Evolutionary conservation across 768 basidiomycete genomes (phyloP).

Genomic region (Lyophyllum semitale): DNA sequence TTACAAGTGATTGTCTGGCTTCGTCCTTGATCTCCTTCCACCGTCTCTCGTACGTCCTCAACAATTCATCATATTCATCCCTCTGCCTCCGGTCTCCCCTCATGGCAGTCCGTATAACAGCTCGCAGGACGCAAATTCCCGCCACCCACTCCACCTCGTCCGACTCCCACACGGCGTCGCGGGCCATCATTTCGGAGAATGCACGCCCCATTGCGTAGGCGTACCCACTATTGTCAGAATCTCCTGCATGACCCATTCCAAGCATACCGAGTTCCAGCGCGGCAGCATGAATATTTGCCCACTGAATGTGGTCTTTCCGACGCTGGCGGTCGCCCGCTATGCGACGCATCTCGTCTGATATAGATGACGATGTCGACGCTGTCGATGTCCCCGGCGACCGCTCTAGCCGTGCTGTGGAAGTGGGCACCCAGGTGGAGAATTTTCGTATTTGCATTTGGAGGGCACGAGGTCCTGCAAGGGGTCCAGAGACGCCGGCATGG

Average conservation of each 20-base stretch:
- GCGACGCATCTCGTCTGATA: constrained; percentile 59
- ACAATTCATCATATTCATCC: constrained; percentile 54
- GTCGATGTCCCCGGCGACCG: constrained; percentile 15
- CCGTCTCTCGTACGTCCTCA: constrained; percentile 59
- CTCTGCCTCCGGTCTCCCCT: constrained; percentile 47
- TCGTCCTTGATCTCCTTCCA: constrained; percentile 77
- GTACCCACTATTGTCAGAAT: constrained; percentile 43
- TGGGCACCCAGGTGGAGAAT: constrained; percentile 53
- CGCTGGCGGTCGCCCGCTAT: constrained; percentile 61
- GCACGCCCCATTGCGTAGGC: constrained; percentile 44
- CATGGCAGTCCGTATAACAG: constrained; percentile 56
- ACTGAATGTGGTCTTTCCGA: constrained; percentile 64
- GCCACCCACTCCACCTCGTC: constrained; percentile 74
- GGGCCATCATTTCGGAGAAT: constrained; percentile 60
- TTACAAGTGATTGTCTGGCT: constrained; percentile 60
- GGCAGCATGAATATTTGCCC: constrained; percentile 67
- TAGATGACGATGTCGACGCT: constrained; percentile 22
- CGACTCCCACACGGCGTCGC: constrained; percentile 67
- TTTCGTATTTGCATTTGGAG: constrained; percentile 62
- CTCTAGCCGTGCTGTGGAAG: constrained; percentile 15
- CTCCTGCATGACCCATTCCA: constrained; percentile 39
- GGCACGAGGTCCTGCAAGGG: constrained; percentile 56
- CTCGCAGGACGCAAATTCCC: constrained; percentile 58
- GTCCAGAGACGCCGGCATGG: constrained; percentile 58
- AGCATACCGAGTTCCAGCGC: constrained; percentile 62